phyloP scores from a whole-genome alignment of 805 yeast species.

The Cephaloascus fragrans region DNA sequence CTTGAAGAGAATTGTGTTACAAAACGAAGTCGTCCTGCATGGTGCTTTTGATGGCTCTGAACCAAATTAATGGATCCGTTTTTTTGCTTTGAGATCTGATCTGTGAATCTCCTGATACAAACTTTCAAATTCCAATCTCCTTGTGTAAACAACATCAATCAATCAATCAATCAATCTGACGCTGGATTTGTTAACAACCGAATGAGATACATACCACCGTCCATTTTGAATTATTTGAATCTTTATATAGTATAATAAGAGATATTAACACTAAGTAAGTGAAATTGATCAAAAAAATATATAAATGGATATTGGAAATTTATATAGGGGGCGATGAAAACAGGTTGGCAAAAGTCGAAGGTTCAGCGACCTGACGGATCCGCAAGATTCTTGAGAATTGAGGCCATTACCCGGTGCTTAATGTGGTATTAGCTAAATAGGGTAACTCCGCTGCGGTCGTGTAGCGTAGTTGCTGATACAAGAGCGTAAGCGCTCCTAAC shows the following conservation, averaged over 20 bases:
- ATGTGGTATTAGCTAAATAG: background rate
- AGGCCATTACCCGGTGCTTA: background rate
- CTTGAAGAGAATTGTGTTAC: too few relatives aligned
- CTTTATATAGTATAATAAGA: background rate
- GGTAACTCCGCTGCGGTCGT: background rate
- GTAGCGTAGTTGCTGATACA: background rate
- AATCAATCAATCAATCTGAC: too few relatives aligned
- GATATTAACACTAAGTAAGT: background rate
- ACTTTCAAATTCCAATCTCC: too few relatives aligned
- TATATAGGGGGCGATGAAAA: background rate
- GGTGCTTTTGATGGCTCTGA: too few relatives aligned
- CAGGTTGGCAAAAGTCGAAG: background rate
- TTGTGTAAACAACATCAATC: too few relatives aligned
- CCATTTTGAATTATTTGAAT: conserved; percentile 30
- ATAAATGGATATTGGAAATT: background rate
- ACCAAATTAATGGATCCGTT: too few relatives aligned
- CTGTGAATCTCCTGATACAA: too few relatives aligned
- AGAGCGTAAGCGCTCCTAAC: background rate
- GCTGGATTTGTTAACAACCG: too few relatives aligned
- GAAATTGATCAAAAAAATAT: conserved; percentile 2
- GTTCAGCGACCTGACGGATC: background rate
- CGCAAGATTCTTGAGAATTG: too few relatives aligned
- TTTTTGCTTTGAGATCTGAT: too few relatives aligned
- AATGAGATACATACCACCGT: conserved; percentile 45
- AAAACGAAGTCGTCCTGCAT: too few relatives aligned